Percentiles rank a stretch among this genome's conserved stretches.
These are phyloP conservation scores for Pythium coloratum DNA, from an alignment of 352 stramenopile species.

Conservation along the genomic window DNA sequence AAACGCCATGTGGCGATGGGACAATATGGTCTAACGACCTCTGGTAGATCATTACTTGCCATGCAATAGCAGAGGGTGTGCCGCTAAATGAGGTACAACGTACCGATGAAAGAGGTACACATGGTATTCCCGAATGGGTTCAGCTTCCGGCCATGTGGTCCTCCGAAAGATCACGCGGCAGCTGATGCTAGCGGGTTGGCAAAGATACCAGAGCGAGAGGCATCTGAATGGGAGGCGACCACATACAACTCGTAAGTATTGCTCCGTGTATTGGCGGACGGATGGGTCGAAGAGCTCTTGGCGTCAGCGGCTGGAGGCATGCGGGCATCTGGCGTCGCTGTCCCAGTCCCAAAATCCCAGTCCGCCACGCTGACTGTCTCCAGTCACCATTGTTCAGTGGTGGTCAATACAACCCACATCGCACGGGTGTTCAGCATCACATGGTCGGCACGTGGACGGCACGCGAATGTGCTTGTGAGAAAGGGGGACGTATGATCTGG, in stretches of 20 bases:
- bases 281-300: not conserved
- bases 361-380: not conserved
- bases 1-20: constrained; percentile 9
- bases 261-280: not conserved
- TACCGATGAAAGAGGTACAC: not conserved
- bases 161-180: constrained; percentile 13
- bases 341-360: not conserved
- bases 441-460: not conserved
- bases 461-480: not conserved
- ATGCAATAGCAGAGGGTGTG: constrained; percentile 14
- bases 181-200: constrained; percentile 3
- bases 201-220: not conserved
- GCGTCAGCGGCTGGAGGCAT: not conserved
- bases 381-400: not conserved
- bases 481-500: not conserved
- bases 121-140: constrained; percentile 6
- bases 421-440: no score
- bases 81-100: not conserved
- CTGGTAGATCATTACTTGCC: not conserved
- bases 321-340: not conserved
- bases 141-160: constrained; percentile 5
- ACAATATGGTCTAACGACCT: constrained; percentile 1
- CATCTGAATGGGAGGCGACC: not conserved
- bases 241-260: not conserved
- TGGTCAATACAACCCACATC: not conserved